Evolutionary conservation across 1,284 basidiomycete genomes (phyloP), one percentile per base, ranked within the genome.

Genomic region (Cryptococcus wingfieldii): DNA sequence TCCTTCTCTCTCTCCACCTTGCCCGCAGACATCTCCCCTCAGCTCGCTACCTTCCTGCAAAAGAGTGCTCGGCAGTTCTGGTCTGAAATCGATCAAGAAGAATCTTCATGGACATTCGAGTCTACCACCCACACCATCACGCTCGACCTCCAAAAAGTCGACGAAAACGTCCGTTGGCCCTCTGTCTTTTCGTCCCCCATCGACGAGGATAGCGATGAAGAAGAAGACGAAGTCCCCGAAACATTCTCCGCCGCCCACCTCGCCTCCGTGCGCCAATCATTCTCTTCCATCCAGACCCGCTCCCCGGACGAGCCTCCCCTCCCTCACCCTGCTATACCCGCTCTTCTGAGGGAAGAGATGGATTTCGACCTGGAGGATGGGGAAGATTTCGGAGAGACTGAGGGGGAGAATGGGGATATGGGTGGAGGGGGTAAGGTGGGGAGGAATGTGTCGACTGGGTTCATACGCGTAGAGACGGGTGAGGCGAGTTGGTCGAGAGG

Each of bases 61-160:
- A 58, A 51, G 68, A 80, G 83, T 0, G 77, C 81, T 23, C 84
- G 86, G 65, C 74, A 77, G 25, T 81, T 91, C 5, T 96, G 90
- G 91, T 88, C 84, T 59, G 77, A 77, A 6, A 86, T 95, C 61
- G 83, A 83, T 51, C 77, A 84, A 0, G 81, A 83, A 2, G 81
- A 85, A 12, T 88, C 88, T 67, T 84, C 89, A 64, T 96, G 90
- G 90, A 93, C 90, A 0, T 93, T 86, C 83, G 89, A 93, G 66
- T 79, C 81, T 51, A 69, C 82, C 0, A 86, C 83, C 60, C 86
- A 86, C 9, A 67, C 89, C 49, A 80, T 96, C 58, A 84, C 87
- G 0, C 75, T 95, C n/a, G 87, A 93, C 65, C 79, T 96, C 45
- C 86, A 90, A 72, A 95, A 96, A 74, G 81, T 82, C 57, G 81